phyloP scores from a whole-genome alignment of 257 asterid species.

The Solanum habrochaites region DNA sequence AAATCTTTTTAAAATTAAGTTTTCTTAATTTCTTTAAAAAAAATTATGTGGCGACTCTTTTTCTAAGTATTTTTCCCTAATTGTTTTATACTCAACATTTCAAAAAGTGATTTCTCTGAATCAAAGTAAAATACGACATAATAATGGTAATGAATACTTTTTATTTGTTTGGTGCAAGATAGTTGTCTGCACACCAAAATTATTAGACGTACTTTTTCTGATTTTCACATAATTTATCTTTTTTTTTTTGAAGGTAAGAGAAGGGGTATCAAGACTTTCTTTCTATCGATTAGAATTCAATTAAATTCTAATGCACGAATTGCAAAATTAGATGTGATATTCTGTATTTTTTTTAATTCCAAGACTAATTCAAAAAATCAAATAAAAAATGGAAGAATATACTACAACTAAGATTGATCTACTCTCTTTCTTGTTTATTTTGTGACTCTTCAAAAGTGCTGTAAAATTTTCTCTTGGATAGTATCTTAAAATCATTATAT shows the following conservation, averaged over 20 bases:
- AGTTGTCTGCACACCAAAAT: background rate
- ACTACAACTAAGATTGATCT: background rate
- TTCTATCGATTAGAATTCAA: too few species aligned
- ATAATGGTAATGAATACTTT: background rate
- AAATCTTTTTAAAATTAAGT: too few species aligned
- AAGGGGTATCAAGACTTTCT: background rate
- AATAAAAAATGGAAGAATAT: background rate
- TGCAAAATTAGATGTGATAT: background rate
- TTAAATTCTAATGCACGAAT: background rate
- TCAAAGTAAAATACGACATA: too few species aligned
- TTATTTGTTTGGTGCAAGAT: background rate
- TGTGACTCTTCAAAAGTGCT: background rate
- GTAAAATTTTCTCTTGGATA: background rate
- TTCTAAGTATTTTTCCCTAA: too few species aligned
- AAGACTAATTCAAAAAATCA: too few species aligned
- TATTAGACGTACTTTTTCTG: background rate
- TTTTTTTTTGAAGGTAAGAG: background rate
- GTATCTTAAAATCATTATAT: background rate
- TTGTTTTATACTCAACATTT: too few species aligned
- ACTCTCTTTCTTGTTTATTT: background rate
- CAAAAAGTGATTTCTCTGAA: too few species aligned
- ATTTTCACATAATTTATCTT: background rate
- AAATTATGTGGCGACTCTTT: too few species aligned
- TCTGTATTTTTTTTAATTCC: background rate
- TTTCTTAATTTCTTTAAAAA: too few species aligned